Percentiles rank a stretch among this genome's conserved stretches.
Evolutionary conservation across 495 filamentous ascomycete species (phyloP).

Genomic region (Annulohypoxylon bovei): DNA sequence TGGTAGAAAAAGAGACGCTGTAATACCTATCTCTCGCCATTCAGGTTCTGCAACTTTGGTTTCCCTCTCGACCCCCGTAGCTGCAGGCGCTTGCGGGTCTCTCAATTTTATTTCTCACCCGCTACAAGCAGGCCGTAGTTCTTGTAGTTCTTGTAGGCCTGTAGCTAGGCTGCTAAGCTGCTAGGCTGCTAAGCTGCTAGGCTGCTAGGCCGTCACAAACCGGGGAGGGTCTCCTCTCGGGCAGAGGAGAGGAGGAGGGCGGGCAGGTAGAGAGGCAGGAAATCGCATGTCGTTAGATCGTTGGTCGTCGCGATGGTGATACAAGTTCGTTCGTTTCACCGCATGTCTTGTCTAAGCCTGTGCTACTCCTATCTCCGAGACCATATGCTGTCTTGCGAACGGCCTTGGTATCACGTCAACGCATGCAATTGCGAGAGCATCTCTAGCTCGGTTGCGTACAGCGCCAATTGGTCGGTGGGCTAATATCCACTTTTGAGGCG

Average conservation of each 20-base stretch:
- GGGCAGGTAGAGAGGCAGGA: background rate
- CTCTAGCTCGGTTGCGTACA: conserved; percentile 44
- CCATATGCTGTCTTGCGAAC: conserved; percentile 47
- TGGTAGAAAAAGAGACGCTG: background rate
- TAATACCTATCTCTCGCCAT: conserved; percentile 19
- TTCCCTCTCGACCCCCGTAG: background rate
- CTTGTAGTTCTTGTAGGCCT: background rate
- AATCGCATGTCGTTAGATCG: conserved; percentile 30
- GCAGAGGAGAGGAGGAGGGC: background rate
- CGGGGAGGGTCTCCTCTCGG: background rate
- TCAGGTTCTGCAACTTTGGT: conserved; percentile 8
- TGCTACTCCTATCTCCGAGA: conserved; percentile 42
- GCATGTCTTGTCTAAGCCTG: conserved; percentile 42
- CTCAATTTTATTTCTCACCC: conserved; percentile 19
- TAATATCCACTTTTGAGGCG: conserved; percentile 28
- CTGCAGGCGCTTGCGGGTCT: background rate
- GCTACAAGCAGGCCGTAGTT: conserved; percentile 2
- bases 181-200: background rate
- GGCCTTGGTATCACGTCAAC: conserved; percentile 44
- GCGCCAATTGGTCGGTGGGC: conserved; percentile 44
- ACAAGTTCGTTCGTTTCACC: conserved; percentile 46
- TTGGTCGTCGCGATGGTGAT: conserved; percentile 33
- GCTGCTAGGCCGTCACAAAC: background rate
- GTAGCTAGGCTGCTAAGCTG: background rate
- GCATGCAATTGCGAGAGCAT: conserved; percentile 40